Evolutionary conservation across 1,284 basidiomycete species (phyloP).

Genomic region (Naganishia sp.): DNA sequence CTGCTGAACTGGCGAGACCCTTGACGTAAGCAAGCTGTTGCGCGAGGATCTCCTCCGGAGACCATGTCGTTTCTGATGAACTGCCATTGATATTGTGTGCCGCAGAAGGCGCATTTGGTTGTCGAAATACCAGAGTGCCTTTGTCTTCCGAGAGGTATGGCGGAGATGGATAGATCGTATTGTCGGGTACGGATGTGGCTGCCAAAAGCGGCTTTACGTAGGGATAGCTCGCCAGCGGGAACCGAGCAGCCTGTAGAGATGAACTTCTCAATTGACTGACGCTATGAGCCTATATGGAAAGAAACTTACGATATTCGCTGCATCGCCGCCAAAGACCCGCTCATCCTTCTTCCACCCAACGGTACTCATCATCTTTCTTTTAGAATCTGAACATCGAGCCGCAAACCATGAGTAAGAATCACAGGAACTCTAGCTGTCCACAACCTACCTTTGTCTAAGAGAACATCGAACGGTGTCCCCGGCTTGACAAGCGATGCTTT

Average conservation of each 20-base stretch:
- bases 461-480: slow-evolving; percentile 91
- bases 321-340: slow-evolving; percentile 83
- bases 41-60: slow-evolving; percentile 85
- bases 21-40: slow-evolving; percentile 93
- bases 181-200: slow-evolving; percentile 40
- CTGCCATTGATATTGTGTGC: slow-evolving; percentile 19
- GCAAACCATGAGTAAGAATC: not conserved
- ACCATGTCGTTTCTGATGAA: slow-evolving; percentile 58
- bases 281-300: not conserved
- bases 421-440: not conserved
- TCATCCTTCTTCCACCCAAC: slow-evolving; percentile 87
- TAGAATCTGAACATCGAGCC: slow-evolving; percentile 65
- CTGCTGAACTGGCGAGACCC: slow-evolving; percentile 69
- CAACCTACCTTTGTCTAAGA: slow-evolving; percentile 71
- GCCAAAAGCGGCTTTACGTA: slow-evolving; percentile 87
- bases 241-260: slow-evolving; percentile 74
- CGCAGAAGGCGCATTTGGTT: slow-evolving; percentile 62
- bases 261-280: not conserved
- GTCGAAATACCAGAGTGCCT: slow-evolving; percentile 65
- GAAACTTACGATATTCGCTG: slow-evolving; percentile 75
- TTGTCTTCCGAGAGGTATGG: slow-evolving; percentile 36
- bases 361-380: slow-evolving; percentile 87
- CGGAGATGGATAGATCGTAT: slow-evolving; percentile 58
- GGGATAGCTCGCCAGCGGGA: slow-evolving; percentile 83
- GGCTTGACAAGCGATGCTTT: slow-evolving; percentile 97